Evolutionary conservation across 1,284 basidiomycete genomes (phyloP).

Genomic region (Termitomyces sp.): DNA sequence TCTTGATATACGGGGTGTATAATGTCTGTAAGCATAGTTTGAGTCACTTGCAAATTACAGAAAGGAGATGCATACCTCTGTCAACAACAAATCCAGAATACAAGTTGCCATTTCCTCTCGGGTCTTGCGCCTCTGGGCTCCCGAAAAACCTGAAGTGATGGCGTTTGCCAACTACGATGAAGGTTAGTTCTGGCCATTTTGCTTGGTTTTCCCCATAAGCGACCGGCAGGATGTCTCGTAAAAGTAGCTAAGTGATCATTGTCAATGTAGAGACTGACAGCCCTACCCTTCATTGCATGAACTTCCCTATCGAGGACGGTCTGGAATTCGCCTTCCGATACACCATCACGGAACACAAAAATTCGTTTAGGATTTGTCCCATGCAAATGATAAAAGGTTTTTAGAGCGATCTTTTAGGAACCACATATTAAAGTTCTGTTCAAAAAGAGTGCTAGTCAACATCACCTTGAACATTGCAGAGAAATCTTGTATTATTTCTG

Average conservation of each 20-base stretch:
- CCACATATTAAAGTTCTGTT: not conserved
- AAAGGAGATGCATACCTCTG: constrained; percentile 14
- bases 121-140: constrained; percentile 17
- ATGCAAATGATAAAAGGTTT: constrained; percentile 6
- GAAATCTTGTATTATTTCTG: constrained; percentile 48
- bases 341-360: constrained; percentile 34
- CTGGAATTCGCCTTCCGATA: constrained; percentile 37
- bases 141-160: constrained; percentile 37
- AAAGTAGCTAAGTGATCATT: not conserved
- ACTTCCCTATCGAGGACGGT: constrained; percentile 26
- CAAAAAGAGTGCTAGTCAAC: not conserved
- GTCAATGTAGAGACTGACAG: not conserved
- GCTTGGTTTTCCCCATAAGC: constrained; percentile 8
- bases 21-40: constrained; percentile 19
- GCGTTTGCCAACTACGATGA: constrained; percentile 37
- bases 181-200: constrained; percentile 24
- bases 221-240: constrained; percentile 5
- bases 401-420: constrained; percentile 9
- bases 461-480: constrained; percentile 36
- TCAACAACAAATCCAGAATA: constrained; percentile 30
- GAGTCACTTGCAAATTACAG: not conserved
- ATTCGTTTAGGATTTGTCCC: constrained; percentile 18
- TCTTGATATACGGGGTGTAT: constrained; percentile 28
- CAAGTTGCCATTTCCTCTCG: constrained; percentile 28
- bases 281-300: constrained; percentile 25